phyloP scores from a whole-genome alignment of 306 rosid species.

The Casuarina cunninghamiana region DNA sequence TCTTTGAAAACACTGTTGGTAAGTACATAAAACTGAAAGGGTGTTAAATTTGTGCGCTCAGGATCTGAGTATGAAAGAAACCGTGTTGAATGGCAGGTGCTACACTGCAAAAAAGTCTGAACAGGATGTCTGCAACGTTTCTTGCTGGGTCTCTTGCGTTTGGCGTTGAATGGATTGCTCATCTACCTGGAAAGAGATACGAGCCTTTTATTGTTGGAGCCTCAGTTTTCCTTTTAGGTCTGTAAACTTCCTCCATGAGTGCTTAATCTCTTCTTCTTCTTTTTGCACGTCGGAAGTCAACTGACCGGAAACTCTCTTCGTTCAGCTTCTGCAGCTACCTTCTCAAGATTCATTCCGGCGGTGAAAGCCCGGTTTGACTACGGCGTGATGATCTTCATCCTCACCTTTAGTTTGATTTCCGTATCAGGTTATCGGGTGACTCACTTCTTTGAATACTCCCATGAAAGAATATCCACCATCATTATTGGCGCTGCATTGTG shows the following conservation, averaged over 20 bases:
- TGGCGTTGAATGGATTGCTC: conserved; percentile 73
- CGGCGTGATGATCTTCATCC: conserved; percentile 74
- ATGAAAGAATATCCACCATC: conserved; percentile 58
- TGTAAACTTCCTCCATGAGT: not conserved
- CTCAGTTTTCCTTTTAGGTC: conserved; percentile 76
- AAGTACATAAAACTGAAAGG: conserved; percentile 1
- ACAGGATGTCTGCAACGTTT: conserved; percentile 69
- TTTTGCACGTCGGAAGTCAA: not conserved
- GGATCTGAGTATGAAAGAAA: not conserved
- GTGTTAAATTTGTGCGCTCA: not conserved
- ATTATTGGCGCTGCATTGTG: conserved; percentile 67
- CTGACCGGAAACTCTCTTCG: not conserved
- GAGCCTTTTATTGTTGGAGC: conserved; percentile 61
- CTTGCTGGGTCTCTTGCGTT: conserved; percentile 72
- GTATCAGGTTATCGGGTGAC: conserved; percentile 67
- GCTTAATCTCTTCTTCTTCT: not conserved
- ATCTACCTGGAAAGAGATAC: conserved; percentile 50
- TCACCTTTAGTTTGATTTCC: conserved; percentile 79
- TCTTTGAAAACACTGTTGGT: conserved; percentile 69
- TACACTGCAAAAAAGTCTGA: conserved; percentile 57
- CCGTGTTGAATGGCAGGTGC: conserved; percentile 55
- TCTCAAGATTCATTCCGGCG: conserved; percentile 79
- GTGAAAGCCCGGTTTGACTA: conserved; percentile 81
- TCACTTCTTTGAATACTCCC: conserved; percentile 28
- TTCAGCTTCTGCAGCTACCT: conserved; percentile 83